Conservation (phyloP, 2,329 filamentous ascomycete species). For the Trichoderma atrobrunneum region DNA sequence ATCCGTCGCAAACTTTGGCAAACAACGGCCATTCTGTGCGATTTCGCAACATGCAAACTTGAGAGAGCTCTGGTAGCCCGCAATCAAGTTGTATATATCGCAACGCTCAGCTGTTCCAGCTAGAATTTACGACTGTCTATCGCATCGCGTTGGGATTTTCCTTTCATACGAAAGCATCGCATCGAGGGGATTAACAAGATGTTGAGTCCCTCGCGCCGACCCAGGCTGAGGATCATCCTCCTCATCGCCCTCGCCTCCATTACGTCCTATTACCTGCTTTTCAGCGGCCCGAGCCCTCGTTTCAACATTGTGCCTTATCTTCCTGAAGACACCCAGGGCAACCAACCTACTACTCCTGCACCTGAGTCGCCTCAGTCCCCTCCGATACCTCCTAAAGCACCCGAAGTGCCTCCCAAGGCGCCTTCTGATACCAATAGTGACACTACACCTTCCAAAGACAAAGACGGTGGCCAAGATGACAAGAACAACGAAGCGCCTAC, state of each 20-base stretch:
- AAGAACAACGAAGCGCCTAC: background rate
- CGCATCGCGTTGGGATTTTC: background rate
- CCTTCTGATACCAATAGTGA: background rate
- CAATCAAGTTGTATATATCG: background rate
- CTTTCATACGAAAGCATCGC: background rate
- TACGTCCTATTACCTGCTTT: conserved; percentile 44
- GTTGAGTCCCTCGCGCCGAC: conserved; percentile 33
- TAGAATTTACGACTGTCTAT: background rate
- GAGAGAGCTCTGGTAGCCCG: conserved; percentile 13
- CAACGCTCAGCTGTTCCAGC: background rate
- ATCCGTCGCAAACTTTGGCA: conserved; percentile 29
- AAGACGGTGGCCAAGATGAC: background rate
- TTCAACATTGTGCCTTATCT: conserved; percentile 37
- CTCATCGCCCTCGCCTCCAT: conserved; percentile 40
- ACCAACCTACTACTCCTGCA: background rate
- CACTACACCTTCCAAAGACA: background rate
- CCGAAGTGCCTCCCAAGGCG: background rate
- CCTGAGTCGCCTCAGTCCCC: background rate
- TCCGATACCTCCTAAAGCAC: background rate
- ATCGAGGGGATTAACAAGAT: conserved; percentile 31
- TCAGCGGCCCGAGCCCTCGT: conserved; percentile 35
- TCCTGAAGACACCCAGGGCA: conserved; percentile 7
- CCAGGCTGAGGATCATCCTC: conserved; percentile 43
- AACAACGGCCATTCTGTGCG: background rate
- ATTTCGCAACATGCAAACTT: conserved; percentile 14